Conservation (phyloP, 140 eudicot species). For the Stevia rebaudiana region DNA sequence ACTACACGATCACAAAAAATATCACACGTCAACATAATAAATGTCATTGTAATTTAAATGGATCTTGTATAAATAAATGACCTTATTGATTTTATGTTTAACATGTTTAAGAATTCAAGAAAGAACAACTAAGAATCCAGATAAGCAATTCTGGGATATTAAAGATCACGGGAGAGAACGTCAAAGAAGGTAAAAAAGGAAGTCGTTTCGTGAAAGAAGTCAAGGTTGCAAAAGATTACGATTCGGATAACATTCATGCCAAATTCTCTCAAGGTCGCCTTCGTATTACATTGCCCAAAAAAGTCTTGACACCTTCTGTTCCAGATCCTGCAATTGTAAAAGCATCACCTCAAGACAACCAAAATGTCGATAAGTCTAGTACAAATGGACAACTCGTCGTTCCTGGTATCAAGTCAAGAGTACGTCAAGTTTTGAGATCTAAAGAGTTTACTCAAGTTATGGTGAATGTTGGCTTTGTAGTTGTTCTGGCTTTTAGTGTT, state of each 20-base stretch:
- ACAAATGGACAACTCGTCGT: background rate
- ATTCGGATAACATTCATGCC: constrained; percentile 52
- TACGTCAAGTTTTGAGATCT: constrained; percentile 16
- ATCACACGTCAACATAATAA: background rate
- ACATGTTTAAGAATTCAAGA: constrained; percentile 46
- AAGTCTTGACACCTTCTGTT: background rate
- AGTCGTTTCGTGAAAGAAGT: constrained; percentile 57
- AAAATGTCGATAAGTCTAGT: background rate
- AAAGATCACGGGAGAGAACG: constrained; percentile 57
- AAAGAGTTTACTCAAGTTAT: constrained; percentile 22
- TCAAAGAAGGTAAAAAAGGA: constrained; percentile 19
- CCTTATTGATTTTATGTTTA: background rate
- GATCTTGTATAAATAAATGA: background rate
- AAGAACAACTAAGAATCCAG: constrained; percentile 54
- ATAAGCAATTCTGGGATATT: constrained; percentile 46
- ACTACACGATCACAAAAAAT: background rate
- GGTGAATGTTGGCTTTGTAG: constrained; percentile 39
- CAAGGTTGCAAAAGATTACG: constrained; percentile 37
- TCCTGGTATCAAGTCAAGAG: constrained; percentile 9
- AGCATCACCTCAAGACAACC: constrained; percentile 14
- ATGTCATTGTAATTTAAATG: background rate
- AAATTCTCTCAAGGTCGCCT: constrained; percentile 51
- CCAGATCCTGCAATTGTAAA: background rate
- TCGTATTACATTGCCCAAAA: constrained; percentile 50
- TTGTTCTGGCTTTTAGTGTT: constrained; percentile 30